A percentile compares a stretch with the other conserved stretches of the same genome.
These are phyloP conservation scores for Catenaria anguillulae DNA, from an alignment of 371 early-diverging fungal species.

Conservation along the genomic window DNA sequence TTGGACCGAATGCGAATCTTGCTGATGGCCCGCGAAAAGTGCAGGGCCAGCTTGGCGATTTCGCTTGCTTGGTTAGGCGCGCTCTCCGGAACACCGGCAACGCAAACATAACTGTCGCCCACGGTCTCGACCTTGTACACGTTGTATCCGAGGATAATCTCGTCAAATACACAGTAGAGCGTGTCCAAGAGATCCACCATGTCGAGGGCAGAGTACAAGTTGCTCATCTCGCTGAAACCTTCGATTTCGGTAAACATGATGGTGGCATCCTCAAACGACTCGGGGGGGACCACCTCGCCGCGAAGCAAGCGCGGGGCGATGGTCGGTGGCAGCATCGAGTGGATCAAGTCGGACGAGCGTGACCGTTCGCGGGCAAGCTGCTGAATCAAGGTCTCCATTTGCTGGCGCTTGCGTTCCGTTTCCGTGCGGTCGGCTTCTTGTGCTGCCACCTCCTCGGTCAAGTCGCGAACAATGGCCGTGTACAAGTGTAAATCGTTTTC, in stretches of 20 bases:
- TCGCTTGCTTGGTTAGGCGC: constrained; percentile 15
- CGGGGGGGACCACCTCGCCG: constrained; percentile 17
- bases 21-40: constrained; percentile 8
- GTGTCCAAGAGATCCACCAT: constrained; percentile 20
- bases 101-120: constrained; percentile 20
- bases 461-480: constrained; percentile 23
- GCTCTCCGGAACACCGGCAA: constrained; percentile 16
- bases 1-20: constrained; percentile 4
- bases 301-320: constrained; percentile 19
- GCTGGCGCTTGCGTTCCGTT: constrained; percentile 8
- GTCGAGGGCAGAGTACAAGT: constrained; percentile 12
- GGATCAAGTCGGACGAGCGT: constrained; percentile 16
- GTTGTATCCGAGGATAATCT: not conserved
- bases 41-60: constrained; percentile 15
- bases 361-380: constrained; percentile 4
- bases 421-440: constrained; percentile 7
- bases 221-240: constrained; percentile 18
- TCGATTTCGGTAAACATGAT: constrained; percentile 24
- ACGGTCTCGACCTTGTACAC: constrained; percentile 3
- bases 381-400: constrained; percentile 7
- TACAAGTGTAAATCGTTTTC: constrained; percentile 21
- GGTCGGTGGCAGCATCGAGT: constrained; percentile 23
- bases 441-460: constrained; percentile 18
- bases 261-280: constrained; percentile 16
- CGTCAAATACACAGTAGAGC: constrained; percentile 21